Base-by-base conservation (phyloP, 495 filamentous ascomycete species). In the Xylaria longipes region DNA sequence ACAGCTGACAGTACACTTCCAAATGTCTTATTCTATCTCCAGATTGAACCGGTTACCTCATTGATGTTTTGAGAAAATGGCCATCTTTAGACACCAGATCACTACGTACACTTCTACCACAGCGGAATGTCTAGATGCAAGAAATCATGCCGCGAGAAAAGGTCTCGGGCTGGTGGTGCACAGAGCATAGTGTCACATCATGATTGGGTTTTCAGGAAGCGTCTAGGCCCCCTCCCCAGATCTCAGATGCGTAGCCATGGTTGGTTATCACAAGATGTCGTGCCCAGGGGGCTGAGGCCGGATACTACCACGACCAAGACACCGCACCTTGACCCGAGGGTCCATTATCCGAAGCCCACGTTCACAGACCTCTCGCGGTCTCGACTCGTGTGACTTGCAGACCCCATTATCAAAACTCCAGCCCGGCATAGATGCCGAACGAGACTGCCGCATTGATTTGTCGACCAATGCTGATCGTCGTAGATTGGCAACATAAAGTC, bases 141-240 rank as follows among this genome's bases (percentile, higher is more conserved):
- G 27, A 57, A 58, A 11, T 15, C 57, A 8, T 31, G 27, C 22
- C 5, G 22, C 52, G 31, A 27, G 9, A 29, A 56, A 25, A 31
- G 52, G 52, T 60, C 25, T 37, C 56, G 1, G 31, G 20, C 31
- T 22, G 37, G n/a, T 8, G 35, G 22, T 29, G 27, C 60, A 43
- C 35, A 43, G 22, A 39, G 58, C 29, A 25, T 33, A 9, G 64
- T 56, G 33, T 29, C 48, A 54, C 31, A 54, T 41, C 64, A 31
- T 67, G 31, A 67, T 67, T 67, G 48, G 48, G 14, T 17, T n/a
- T 27, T 33, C 35, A 22, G 48, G 22, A 33, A 56, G 37, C 8
- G 60, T 41, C 60, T 63, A 63, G 22, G 37, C 63, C 63, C 63
- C 63, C 25, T 52, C 41, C 39, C 61, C 61, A 64, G 22, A 43